These are phyloP conservation scores for Nitzschia sp. DNA, from an alignment of 108 stramenopile species.

Conservation along the genomic window DNA sequence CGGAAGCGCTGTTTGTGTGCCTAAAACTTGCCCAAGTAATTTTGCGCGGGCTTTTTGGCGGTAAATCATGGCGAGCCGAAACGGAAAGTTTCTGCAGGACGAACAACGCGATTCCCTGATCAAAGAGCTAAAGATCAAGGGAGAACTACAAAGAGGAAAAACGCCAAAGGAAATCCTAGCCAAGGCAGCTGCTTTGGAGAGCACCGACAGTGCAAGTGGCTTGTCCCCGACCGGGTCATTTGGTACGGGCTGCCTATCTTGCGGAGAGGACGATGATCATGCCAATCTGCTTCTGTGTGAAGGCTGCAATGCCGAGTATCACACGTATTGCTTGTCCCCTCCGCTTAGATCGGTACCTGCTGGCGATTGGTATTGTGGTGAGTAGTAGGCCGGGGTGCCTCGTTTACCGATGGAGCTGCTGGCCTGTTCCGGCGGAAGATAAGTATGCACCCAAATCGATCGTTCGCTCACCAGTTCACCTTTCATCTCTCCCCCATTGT, in stretches of 20 bases:
- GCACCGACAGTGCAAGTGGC: background rate
- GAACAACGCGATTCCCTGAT: constrained; percentile 4
- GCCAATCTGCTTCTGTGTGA: constrained; percentile 81
- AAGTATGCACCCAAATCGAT: too few relatives aligned
- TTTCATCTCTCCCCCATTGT: too few relatives aligned
- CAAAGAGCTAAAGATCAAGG: background rate
- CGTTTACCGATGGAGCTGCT: too few relatives aligned
- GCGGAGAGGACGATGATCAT: constrained; percentile 78
- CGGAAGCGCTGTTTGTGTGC: too few relatives aligned
- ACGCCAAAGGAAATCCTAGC: background rate
- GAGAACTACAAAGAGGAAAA: background rate
- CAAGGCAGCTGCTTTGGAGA: background rate
- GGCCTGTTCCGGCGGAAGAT: too few relatives aligned
- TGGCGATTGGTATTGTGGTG: constrained; percentile 84
- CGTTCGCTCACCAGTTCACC: too few relatives aligned
- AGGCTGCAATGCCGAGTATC: constrained; percentile 83
- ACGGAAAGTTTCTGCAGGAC: constrained; percentile 4
- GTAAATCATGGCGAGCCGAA: constrained; percentile 25
- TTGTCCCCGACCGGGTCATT: background rate
- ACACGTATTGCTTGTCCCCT: constrained; percentile 59
- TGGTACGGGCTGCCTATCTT: constrained; percentile 66
- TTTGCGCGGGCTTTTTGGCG: too few relatives aligned
- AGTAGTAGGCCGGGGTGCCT: constrained; percentile 29
- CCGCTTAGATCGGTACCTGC: constrained; percentile 65
- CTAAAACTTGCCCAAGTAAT: too few relatives aligned